These are phyloP conservation scores for Trypanosoma conorhini DNA, from an alignment of 208 protist species.

Conservation along the genomic window DNA sequence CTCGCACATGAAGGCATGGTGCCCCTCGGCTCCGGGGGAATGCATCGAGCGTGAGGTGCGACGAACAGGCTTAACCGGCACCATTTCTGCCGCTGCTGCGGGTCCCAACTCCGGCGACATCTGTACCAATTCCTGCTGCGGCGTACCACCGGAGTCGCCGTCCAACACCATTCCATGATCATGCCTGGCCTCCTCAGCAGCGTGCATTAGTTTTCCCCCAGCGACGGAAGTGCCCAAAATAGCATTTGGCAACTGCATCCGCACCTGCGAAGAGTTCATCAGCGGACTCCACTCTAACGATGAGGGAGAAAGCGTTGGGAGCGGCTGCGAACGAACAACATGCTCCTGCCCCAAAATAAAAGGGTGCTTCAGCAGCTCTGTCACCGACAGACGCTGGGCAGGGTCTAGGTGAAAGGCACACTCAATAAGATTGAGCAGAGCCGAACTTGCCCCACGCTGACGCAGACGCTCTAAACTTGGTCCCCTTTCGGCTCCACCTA, in stretches of 20 bases:
- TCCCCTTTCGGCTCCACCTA: slow-evolving; percentile 35
- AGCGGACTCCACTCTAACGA: background rate
- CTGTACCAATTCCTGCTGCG: background rate
- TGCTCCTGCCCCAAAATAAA: slow-evolving; percentile 59
- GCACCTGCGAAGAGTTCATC: background rate
- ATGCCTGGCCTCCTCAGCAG: background rate
- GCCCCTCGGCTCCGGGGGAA: background rate
- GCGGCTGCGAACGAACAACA: slow-evolving; percentile 15
- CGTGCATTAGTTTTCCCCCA: background rate
- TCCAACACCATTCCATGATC: background rate
- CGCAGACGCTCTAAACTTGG: slow-evolving; percentile 14
- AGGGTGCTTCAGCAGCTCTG: slow-evolving; percentile 74
- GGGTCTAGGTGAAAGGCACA: slow-evolving; percentile 51
- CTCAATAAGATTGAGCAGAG: slow-evolving; percentile 65
- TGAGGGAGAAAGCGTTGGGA: slow-evolving; percentile 9
- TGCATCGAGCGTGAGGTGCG: background rate
- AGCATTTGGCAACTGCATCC: background rate
- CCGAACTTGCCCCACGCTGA: slow-evolving; percentile 14
- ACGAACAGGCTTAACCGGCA: background rate
- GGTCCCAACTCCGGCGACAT: background rate
- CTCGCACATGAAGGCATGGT: background rate
- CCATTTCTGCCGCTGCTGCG: background rate
- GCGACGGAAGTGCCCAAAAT: background rate
- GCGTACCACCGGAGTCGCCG: background rate
- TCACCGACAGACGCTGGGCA: slow-evolving; percentile 44